Conservation (phyloP, 257 asterid genomes). For the Solanum pimpinellifolium region DNA sequence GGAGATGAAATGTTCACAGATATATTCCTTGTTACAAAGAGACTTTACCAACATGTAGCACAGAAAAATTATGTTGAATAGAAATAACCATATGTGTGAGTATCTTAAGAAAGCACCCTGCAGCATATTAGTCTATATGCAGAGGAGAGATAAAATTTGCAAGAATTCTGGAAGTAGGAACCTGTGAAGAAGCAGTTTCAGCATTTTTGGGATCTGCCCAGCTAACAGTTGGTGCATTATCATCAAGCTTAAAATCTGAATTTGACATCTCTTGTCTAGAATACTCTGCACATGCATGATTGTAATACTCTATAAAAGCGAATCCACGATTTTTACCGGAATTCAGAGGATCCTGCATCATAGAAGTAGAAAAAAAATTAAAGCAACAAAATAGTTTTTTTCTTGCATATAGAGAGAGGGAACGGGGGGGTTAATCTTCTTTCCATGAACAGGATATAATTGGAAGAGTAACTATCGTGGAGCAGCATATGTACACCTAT, state of each 20-base stretch:
- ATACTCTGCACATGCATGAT: slow-evolving; percentile 97
- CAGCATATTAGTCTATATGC: background rate
- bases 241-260: slow-evolving; percentile 78
- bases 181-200: slow-evolving; percentile 86
- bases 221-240: slow-evolving; percentile 91
- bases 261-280: slow-evolving; percentile 80
- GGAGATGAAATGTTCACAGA: background rate
- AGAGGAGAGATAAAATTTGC: background rate
- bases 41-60: background rate
- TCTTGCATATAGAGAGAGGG: background rate
- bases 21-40: background rate
- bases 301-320: slow-evolving; percentile 82
- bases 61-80: background rate
- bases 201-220: slow-evolving; percentile 96
- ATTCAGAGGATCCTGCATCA: slow-evolving; percentile 65
- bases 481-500: background rate
- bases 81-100: background rate
- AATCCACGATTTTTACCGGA: slow-evolving; percentile 86
- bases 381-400: background rate
- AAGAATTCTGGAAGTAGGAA: slow-evolving; percentile 3
- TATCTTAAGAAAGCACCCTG: background rate
- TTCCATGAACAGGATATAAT: background rate
- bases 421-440: background rate
- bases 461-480: background rate
- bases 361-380: background rate